Conservation (phyloP, 768 basidiomycete species). For the Rhizopogon roseolus region DNA sequence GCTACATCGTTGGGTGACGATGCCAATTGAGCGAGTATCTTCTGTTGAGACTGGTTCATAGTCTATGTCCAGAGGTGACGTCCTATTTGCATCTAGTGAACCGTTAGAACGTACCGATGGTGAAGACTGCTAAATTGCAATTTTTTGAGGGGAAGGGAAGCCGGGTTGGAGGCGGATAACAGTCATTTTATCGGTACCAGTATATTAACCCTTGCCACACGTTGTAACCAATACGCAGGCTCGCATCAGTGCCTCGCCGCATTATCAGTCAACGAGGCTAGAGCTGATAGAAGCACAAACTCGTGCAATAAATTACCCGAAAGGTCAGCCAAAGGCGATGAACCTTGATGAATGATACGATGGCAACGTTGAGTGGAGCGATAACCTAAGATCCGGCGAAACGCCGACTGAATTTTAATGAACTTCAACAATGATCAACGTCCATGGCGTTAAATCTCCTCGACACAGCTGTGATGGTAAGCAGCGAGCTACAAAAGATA, state of each 20-base stretch:
- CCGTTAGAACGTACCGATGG: neutral
- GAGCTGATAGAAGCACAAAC: neutral
- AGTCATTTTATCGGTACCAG: neutral
- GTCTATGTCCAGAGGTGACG: neutral
- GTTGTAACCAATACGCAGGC: neutral
- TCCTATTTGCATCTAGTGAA: neutral
- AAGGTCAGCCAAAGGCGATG: too few relatives aligned
- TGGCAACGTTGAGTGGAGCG: neutral
- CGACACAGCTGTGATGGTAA: too few relatives aligned
- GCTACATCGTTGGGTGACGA: conserved; percentile 29
- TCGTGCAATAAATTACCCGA: neutral
- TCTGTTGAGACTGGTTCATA: conserved; percentile 24
- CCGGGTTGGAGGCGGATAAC: neutral
- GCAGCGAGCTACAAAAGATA: too few relatives aligned
- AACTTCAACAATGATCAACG: too few relatives aligned
- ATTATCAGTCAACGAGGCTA: neutral
- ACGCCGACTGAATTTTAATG: too few relatives aligned
- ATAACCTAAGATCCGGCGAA: too few relatives aligned
- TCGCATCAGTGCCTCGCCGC: neutral
- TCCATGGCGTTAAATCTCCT: too few relatives aligned
- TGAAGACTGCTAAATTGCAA: neutral
- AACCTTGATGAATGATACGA: too few relatives aligned
- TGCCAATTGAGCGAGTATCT: conserved; percentile 24
- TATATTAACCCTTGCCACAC: neutral
- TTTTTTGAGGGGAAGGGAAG: neutral